These are phyloP conservation scores for Ceratocystis cubensis DNA, from an alignment of 2,329 filamentous ascomycete genomes.

Conservation along the genomic window DNA sequence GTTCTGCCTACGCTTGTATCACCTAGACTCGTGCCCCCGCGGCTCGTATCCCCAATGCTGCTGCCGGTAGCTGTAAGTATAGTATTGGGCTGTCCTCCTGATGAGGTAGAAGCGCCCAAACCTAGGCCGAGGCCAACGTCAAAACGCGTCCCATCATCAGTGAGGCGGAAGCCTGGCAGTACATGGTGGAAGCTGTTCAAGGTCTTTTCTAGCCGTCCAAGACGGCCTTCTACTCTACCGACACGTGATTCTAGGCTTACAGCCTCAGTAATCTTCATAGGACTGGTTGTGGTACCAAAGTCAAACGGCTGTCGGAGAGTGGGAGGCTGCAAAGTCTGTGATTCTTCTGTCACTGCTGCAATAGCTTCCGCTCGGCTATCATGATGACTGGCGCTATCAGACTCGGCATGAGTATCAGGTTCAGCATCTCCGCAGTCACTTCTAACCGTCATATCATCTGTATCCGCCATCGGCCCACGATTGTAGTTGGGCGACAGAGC, in stretches of 20 bases:
- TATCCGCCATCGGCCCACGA: slow-evolving; percentile 24
- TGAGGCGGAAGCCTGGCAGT: slow-evolving; percentile 32
- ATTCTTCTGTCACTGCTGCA: background rate
- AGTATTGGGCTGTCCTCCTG: slow-evolving; percentile 1
- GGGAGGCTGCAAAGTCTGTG: slow-evolving; percentile 24
- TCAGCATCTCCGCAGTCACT: background rate
- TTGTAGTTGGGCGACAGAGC: slow-evolving; percentile 40
- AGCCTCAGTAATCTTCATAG: slow-evolving; percentile 46
- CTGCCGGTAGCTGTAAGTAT: background rate
- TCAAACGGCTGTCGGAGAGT: slow-evolving; percentile 41
- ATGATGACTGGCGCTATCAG: background rate
- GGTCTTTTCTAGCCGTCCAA: slow-evolving; percentile 41
- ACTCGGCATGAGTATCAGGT: slow-evolving; percentile 26
- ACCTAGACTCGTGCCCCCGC: background rate
- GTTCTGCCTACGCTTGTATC: background rate
- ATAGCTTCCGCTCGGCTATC: slow-evolving; percentile 24
- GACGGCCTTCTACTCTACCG: slow-evolving; percentile 37
- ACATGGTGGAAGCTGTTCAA: slow-evolving; percentile 39
- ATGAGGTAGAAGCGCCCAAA: background rate
- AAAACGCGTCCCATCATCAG: slow-evolving; percentile 19
- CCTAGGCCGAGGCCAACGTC: background rate
- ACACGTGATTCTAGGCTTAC: slow-evolving; percentile 43
- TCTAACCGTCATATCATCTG: slow-evolving; percentile 24
- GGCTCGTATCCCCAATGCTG: background rate
- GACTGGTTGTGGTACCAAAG: slow-evolving; percentile 37